Percentiles rank a stretch among this genome's conserved stretches.
These are phyloP conservation scores for Melastoma candidum DNA, from an alignment of 441 rosid genomes.

Conservation along the genomic window DNA sequence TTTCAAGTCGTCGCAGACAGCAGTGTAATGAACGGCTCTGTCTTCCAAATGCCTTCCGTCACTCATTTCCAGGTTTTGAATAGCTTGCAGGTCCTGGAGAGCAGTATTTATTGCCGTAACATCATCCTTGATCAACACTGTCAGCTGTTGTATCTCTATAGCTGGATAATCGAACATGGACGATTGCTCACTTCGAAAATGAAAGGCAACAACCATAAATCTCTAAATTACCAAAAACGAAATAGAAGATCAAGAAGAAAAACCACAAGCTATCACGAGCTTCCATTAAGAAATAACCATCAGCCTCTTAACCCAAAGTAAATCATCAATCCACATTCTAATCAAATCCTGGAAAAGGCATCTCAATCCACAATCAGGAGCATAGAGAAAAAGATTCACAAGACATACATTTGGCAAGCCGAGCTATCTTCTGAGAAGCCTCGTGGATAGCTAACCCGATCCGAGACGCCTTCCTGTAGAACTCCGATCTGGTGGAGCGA, in stretches of 20 bases:
- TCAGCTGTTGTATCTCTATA: slow-evolving; percentile 73
- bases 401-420: slow-evolving; percentile 56
- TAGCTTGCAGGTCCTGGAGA: slow-evolving; percentile 67
- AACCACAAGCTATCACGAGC: too few relatives aligned
- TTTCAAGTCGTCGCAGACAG: slow-evolving; percentile 81
- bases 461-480: slow-evolving; percentile 62
- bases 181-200: slow-evolving; percentile 55
- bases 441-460: slow-evolving; percentile 68
- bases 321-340: too few relatives aligned
- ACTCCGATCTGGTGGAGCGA: slow-evolving; percentile 59
- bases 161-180: slow-evolving; percentile 85
- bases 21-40: slow-evolving; percentile 60
- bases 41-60: slow-evolving; percentile 69
- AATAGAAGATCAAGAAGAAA: too few relatives aligned
- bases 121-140: slow-evolving; percentile 73
- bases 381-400: too few relatives aligned
- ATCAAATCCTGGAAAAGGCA: too few relatives aligned
- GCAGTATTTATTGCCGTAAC: slow-evolving; percentile 65
- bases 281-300: too few relatives aligned
- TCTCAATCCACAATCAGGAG: too few relatives aligned
- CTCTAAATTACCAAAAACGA: slow-evolving; percentile 2
- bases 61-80: slow-evolving; percentile 73
- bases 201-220: neutral
- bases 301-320: too few relatives aligned
- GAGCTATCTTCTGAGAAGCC: slow-evolving; percentile 57